phyloP scores from a whole-genome alignment of 768 basidiomycete genomes.

The Suillus variegatus region DNA sequence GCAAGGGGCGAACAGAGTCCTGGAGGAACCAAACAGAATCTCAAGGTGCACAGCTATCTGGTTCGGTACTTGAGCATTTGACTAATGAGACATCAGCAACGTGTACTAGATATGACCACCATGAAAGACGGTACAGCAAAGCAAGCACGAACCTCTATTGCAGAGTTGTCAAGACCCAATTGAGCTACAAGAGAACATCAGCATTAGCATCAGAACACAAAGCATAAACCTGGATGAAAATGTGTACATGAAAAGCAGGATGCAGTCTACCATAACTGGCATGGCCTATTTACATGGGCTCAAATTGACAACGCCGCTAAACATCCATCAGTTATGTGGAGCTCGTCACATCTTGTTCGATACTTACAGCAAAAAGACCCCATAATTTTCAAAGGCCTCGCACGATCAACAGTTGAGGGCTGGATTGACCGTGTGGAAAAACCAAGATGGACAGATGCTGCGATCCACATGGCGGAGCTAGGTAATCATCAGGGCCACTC shows the following conservation, averaged over 20 bases:
- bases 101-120: not conserved
- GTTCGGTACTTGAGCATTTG: not conserved
- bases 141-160: not conserved
- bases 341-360: not conserved
- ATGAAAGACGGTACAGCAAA: not conserved
- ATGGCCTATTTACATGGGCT: not conserved
- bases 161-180: not conserved
- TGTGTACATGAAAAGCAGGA: not conserved
- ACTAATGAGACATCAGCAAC: not conserved
- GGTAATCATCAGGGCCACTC: too few species aligned
- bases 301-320: not conserved
- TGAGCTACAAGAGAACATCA: not conserved
- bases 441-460: too few species aligned
- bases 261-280: constrained; percentile 1
- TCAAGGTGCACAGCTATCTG: not conserved
- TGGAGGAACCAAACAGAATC: not conserved
- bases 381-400: not conserved
- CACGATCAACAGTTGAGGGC: not conserved
- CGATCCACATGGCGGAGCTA: too few species aligned
- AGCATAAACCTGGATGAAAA: not conserved
- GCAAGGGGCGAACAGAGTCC: not conserved
- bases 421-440: too few species aligned
- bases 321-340: not conserved
- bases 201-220: not conserved
- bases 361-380: not conserved